Percentiles rank a stretch among this genome's conserved stretches.
Evolutionary conservation across 805 yeast genomes (phyloP).

Genomic region (Cyberlindnera bimundalis): DNA sequence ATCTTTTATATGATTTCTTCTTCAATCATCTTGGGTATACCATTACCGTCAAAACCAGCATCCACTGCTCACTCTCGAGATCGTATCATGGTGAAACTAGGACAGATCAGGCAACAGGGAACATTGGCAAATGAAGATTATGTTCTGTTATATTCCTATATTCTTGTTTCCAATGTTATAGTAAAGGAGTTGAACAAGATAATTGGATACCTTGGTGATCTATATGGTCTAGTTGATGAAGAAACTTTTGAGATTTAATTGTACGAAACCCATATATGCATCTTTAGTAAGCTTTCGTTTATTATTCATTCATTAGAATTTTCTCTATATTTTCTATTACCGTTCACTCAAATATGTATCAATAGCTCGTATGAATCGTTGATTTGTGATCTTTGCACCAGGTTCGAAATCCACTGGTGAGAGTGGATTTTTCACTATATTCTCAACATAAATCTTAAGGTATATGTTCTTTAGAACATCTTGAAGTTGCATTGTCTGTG

Average conservation of each 20-base stretch:
- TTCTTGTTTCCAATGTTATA: constrained; percentile 66
- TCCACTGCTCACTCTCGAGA: constrained; percentile 73
- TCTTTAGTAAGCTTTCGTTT: too few species aligned
- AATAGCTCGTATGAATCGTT: constrained; percentile 38
- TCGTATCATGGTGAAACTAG: constrained; percentile 61
- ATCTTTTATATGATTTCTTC: constrained; percentile 78
- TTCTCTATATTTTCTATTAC: neutral
- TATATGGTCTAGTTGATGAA: constrained; percentile 60
- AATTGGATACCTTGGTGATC: constrained; percentile 47
- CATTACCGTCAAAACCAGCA: constrained; percentile 74
- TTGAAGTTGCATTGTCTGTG: constrained; percentile 51
- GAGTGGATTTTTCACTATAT: constrained; percentile 59
- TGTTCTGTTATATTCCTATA: constrained; percentile 70
- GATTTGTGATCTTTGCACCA: constrained; percentile 51
- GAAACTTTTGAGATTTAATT: constrained; percentile 25
- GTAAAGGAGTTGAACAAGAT: constrained; percentile 61
- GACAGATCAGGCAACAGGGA: constrained; percentile 46
- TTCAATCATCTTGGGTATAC: constrained; percentile 70
- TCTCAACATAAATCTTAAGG: constrained; percentile 52
- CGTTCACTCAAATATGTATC: constrained; percentile 15
- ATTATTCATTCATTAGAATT: neutral
- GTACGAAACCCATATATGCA: too few species aligned
- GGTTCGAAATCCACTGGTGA: constrained; percentile 56
- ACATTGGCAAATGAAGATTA: constrained; percentile 63
- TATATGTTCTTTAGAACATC: constrained; percentile 56